Evolutionary conservation across 108 stramenopile genomes (phyloP), one percentile per base, ranked within the genome.

Genomic region (Stephanodiscus minutulus): DNA sequence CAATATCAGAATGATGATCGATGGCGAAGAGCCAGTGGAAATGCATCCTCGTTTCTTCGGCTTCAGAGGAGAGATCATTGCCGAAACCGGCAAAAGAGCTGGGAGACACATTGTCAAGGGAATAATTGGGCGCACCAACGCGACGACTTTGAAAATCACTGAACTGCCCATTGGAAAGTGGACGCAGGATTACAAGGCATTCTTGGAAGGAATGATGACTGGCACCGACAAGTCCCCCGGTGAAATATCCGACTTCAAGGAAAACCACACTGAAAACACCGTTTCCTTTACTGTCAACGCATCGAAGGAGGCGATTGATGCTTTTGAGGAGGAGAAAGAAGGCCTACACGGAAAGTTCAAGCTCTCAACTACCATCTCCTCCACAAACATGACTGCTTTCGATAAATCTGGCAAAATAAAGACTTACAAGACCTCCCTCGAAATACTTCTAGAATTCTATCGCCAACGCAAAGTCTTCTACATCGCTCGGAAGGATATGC

Each of bases 251-350:
- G 97, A 96, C 73, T 98, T 99, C 81, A 82, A 81, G 81, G 97
- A 99, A 79, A 97, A 97, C 68, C 98, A 99, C 83, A 99, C 99
- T 7, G 97, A 98, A 60, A 91, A 92, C 27, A 97, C 94, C 65
- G 98, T 99, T 11, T 85, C 85, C 22, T 98, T 99, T 71, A 96
- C 93, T 36, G 66, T 99, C 12, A 90, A 70, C 7, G 86, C 93
- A 35, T 41, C 87, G 17, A 79, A 90, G 63, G 95, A 83, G 37
- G 85, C 73, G 59, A 89, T 98, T 63, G 94, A 96, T 64, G 69
- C 70, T 22, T 92, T 85, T 61, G 95, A 96, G 70, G 82, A 83
- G 43, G 68, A 64, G 8, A 87, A 89, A 65, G 93, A 79, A 57
- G 99, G 96, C 0, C 83, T 99, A 8, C 44, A 79, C 35, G 95